Evolutionary conservation across 2,329 filamentous ascomycete species (phyloP).

Genomic region (Fusarium denticulatum): DNA sequence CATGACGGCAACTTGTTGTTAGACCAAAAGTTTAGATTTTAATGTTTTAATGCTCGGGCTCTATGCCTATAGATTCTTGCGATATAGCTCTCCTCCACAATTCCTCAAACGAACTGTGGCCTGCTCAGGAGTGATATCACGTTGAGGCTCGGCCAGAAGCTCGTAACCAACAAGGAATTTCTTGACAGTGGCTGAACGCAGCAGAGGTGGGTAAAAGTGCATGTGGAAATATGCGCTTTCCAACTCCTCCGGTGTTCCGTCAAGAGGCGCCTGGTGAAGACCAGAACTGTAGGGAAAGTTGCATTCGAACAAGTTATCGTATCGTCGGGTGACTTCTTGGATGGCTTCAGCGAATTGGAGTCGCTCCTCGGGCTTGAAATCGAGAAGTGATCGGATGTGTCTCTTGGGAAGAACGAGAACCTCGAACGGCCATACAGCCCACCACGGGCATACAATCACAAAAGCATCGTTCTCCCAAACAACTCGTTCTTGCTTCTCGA

Average conservation of each 20-base stretch:
- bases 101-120: conserved; percentile 80
- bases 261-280: conserved; percentile 92
- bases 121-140: conserved; percentile 97
- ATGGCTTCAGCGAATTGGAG: conserved; percentile 82
- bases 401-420: conserved; percentile 87
- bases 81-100: conserved; percentile 85
- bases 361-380: conserved; percentile 78
- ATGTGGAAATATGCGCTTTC: conserved; percentile 93
- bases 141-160: conserved; percentile 95
- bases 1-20: not conserved
- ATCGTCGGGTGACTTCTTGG: conserved; percentile 87
- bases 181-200: conserved; percentile 90
- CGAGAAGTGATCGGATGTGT: conserved; percentile 85
- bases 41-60: not conserved
- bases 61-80: conserved; percentile 60
- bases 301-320: conserved; percentile 97
- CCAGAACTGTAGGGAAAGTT: conserved; percentile 98
- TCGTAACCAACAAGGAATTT: conserved; percentile 98
- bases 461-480: conserved; percentile 90
- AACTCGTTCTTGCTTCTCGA: conserved; percentile 82
- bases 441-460: conserved; percentile 93
- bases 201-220: conserved; percentile 95
- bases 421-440: conserved; percentile 98
- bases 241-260: conserved; percentile 82
- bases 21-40: conserved; percentile 21